These are phyloP conservation scores for Serendipita indica DNA, from an alignment of 768 basidiomycete genomes.

Conservation along the genomic window DNA sequence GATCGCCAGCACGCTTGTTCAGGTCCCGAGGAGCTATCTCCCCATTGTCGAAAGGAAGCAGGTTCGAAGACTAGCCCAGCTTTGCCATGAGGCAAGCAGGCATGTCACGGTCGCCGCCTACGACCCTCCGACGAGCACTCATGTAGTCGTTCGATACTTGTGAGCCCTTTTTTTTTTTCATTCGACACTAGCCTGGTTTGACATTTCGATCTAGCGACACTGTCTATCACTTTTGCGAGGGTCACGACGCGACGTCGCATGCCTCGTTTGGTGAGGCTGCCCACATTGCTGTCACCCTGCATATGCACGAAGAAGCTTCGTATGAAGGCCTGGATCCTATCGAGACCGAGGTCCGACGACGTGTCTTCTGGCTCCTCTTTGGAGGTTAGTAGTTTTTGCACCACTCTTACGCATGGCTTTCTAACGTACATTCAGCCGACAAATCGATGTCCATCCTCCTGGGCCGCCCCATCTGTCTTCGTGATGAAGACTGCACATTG, in stretches of 20 bases:
- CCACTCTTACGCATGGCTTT: slow-evolving; percentile 8
- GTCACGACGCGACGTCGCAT: slow-evolving; percentile 74
- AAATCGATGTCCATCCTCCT: slow-evolving; percentile 80
- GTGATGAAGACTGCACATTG: slow-evolving; percentile 82
- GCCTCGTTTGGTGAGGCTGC: slow-evolving; percentile 79
- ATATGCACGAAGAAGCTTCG: slow-evolving; percentile 75
- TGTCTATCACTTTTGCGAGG: slow-evolving; percentile 78
- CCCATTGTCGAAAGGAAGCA: slow-evolving; percentile 65
- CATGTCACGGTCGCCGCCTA: slow-evolving; percentile 68
- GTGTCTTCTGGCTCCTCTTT: slow-evolving; percentile 81
- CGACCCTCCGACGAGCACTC: slow-evolving; percentile 70
- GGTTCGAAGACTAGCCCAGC: slow-evolving; percentile 70
- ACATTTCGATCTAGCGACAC: slow-evolving; percentile 42
- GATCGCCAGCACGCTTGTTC: slow-evolving; percentile 73
- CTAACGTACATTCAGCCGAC: slow-evolving; percentile 40
- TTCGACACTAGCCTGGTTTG: slow-evolving; percentile 8
- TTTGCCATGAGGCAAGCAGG: slow-evolving; percentile 67
- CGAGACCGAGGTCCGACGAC: slow-evolving; percentile 72
- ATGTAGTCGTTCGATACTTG: slow-evolving; percentile 83
- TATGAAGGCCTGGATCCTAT: slow-evolving; percentile 75
- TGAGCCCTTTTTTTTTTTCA: slow-evolving; percentile 27
- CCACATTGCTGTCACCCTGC: slow-evolving; percentile 65
- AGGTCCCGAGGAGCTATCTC: slow-evolving; percentile 76
- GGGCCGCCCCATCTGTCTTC: slow-evolving; percentile 69
- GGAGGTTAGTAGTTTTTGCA: slow-evolving; percentile 40